Evolutionary conservation across 2,329 filamentous ascomycete species (phyloP).

Genomic region (Apiospora aurea): DNA sequence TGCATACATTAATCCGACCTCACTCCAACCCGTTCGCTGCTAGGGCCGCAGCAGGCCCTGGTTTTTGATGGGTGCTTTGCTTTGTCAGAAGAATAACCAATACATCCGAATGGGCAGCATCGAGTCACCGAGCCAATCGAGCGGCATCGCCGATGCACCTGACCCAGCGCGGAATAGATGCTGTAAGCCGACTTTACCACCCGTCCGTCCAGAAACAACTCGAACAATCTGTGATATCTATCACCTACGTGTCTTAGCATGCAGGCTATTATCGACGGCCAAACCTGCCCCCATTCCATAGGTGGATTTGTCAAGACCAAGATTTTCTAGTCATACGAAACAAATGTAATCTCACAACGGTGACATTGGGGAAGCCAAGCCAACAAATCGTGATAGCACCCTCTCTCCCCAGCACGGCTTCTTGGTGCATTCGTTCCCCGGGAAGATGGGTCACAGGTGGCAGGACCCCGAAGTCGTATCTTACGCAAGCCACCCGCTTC

Average conservation of each 20-base stretch:
- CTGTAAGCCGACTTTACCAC: not conserved
- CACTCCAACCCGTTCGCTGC: not conserved
- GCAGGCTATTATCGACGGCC: not conserved
- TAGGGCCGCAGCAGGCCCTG: not conserved
- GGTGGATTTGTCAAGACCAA: not conserved
- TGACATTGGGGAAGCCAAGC: not conserved
- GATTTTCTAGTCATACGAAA: not conserved
- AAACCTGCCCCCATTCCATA: not conserved
- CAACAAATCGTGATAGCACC: not conserved
- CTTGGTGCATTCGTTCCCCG: not conserved
- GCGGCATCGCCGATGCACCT: conserved; percentile 5
- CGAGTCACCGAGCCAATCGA: not conserved
- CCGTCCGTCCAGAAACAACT: not conserved
- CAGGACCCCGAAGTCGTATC: not conserved
- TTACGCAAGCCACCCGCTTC: not conserved
- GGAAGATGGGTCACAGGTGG: not conserved
- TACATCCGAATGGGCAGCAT: not conserved
- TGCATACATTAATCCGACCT: conserved; percentile 6
- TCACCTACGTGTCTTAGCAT: not conserved
- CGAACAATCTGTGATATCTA: not conserved
- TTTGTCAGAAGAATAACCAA: not conserved
- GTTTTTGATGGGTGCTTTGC: not conserved
- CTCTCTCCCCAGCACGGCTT: not conserved
- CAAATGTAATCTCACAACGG: not conserved
- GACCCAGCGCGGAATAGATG: not conserved